Evolutionary conservation across 1,284 basidiomycete species (phyloP).

Genomic region (Trichosporon sp.): DNA sequence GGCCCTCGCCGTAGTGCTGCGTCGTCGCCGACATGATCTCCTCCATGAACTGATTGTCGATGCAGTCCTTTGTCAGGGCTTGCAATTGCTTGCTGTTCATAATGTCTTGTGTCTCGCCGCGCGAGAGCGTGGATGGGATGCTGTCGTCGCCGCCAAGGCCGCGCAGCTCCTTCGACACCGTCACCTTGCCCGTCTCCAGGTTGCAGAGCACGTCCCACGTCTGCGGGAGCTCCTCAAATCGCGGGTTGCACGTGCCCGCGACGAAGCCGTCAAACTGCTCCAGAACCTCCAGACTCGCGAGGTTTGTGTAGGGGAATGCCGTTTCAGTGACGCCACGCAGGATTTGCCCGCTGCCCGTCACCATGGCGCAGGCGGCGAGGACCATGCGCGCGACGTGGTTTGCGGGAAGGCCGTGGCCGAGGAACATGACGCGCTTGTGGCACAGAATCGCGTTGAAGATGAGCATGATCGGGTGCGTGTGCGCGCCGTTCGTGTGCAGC

Average conservation of each 20-base stretch:
- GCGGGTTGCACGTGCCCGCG: conserved; percentile 94
- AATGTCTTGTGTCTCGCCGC: conserved; percentile 21
- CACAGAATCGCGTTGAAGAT: conserved; percentile 94
- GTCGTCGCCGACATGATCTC: conserved; percentile 76
- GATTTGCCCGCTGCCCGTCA: conserved; percentile 82
- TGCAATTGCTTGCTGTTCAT: conserved; percentile 30
- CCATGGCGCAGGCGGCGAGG: conserved; percentile 87
- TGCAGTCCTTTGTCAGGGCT: conserved; percentile 63
- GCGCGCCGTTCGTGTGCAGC: conserved; percentile 85
- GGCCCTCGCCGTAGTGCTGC: conserved; percentile 74
- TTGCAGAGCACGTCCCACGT: conserved; percentile 91
- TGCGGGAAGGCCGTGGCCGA: conserved; percentile 83
- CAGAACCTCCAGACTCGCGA: conserved; percentile 85
- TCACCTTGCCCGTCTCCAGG: conserved; percentile 79
- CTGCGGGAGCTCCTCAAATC: conserved; percentile 79
- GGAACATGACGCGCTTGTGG: conserved; percentile 89
- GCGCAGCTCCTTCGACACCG: conserved; percentile 67
- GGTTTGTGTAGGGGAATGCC: conserved; percentile 90
- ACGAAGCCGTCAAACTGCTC: conserved; percentile 86
- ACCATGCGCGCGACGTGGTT: conserved; percentile 87
- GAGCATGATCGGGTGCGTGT: conserved; percentile 89
- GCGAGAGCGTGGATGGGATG: conserved; percentile 20
- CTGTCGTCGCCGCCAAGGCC: conserved; percentile 12
- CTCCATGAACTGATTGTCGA: conserved; percentile 85
- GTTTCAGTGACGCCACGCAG: conserved; percentile 81